Percentiles rank a stretch among this genome's conserved stretches.
These are phyloP conservation scores for Pythium guiyangense DNA, from an alignment of 352 stramenopile species.

Conservation along the genomic window DNA sequence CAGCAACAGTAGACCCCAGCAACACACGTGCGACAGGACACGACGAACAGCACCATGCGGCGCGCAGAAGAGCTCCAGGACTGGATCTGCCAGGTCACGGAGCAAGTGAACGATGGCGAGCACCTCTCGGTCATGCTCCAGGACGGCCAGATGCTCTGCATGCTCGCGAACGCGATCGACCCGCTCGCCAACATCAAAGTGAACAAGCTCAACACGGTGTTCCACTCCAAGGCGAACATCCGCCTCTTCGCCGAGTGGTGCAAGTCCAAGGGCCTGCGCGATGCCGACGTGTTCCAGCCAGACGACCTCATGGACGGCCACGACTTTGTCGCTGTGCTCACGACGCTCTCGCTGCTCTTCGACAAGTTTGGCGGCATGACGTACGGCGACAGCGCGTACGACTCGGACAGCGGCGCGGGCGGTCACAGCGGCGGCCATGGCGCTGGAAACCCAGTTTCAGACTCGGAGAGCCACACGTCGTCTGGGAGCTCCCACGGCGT, in stretches of 20 bases:
- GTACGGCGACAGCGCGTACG: constrained; percentile 38
- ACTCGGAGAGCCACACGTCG: constrained; percentile 61
- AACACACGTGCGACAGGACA: background rate
- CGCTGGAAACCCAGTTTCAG: constrained; percentile 52
- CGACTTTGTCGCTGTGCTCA: constrained; percentile 58
- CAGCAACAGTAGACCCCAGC: background rate
- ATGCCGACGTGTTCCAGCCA: constrained; percentile 71
- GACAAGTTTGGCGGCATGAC: constrained; percentile 70
- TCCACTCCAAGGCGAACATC: constrained; percentile 86
- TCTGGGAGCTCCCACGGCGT: constrained; percentile 44
- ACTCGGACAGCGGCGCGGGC: constrained; percentile 26
- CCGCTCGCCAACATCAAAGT: constrained; percentile 67
- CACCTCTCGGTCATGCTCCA: constrained; percentile 80
- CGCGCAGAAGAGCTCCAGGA: constrained; percentile 81
- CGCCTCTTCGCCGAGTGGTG: constrained; percentile 83
- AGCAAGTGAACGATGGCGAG: constrained; percentile 62
- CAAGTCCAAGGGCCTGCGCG: constrained; percentile 52
- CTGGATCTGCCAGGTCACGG: constrained; percentile 80
- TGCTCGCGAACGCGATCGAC: constrained; percentile 82
- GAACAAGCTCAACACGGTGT: constrained; percentile 87
- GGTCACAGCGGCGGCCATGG: background rate
- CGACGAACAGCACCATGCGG: constrained; percentile 24
- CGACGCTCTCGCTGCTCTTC: constrained; percentile 82
- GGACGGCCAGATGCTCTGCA: constrained; percentile 82
- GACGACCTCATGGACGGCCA: constrained; percentile 72